Base-by-base conservation (phyloP, 305 asterid genomes). In the Coffea humblotiana region DNA sequence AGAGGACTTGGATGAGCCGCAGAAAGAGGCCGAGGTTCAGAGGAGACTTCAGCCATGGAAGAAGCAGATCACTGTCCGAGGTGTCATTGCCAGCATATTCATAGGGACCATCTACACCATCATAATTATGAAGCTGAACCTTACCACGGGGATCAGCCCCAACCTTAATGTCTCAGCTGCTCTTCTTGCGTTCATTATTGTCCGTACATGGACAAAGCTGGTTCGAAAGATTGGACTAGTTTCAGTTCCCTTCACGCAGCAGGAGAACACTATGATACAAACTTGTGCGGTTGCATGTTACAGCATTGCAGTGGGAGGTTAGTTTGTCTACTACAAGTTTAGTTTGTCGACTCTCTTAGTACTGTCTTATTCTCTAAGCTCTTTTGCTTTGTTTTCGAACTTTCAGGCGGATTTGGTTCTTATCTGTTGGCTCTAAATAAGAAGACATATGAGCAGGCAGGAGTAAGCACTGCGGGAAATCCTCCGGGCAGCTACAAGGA, bases 101-200 rank as follows among this genome's bases (percentile, higher is more conserved):
- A 90, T 92, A 35, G 97, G 98, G 7, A 67, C 82, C 2, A 79
- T 92, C 51, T 92, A 88, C 82, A 89, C 94, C 78, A 70, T 90
- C 14, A 90, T 93, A 64, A 87, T 83, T 8, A 90, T 88, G 93
- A 92, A 93, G 82, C 88, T 93, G 29, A 88, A 86, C 77, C 94
- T 93, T 51, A 79, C 97, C 6, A 90, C 93, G 0, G 98, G 98
- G 64, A 87, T 93, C 54, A 89, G 88, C 70, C 97, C 98, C 1
- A 93, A 92, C 82, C 94, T 93, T 25, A 92, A 90, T 79, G 97
- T 92, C 29, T 92, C 97, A 11, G 97, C 97, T 74, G 95, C 97
- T 48, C 90, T 93, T 60, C 88, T 93, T 78, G 97, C 95, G 6
- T 91, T 86, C 66, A 85, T 93, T 43, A 76, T 88, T 10, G 82